These are phyloP conservation scores for Podosphaera fusca DNA, from an alignment of 2,329 filamentous ascomycete genomes.

Conservation along the genomic window DNA sequence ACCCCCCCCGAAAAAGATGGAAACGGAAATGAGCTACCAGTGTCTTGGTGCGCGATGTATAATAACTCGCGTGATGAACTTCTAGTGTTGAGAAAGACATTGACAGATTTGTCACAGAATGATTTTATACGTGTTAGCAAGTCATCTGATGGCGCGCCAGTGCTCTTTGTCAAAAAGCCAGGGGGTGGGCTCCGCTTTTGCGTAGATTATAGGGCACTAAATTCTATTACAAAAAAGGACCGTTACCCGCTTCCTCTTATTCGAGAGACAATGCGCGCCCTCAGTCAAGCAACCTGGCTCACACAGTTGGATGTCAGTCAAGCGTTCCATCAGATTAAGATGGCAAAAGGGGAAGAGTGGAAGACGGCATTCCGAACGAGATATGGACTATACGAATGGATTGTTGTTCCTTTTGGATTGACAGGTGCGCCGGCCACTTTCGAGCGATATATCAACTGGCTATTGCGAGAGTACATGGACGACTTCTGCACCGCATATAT, in stretches of 20 bases:
- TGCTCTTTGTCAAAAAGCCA: background rate
- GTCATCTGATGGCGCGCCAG: background rate
- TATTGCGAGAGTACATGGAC: background rate
- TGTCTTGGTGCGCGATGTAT: background rate
- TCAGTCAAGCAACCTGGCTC: background rate
- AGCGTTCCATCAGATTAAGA: background rate
- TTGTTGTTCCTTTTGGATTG: conserved; percentile 2
- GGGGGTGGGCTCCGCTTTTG: background rate
- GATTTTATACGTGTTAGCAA: background rate
- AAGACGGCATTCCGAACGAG: background rate
- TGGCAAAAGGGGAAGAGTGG: background rate
- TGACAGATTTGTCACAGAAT: background rate
- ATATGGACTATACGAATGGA: background rate
- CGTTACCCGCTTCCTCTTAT: conserved; percentile 1
- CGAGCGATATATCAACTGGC: conserved; percentile 2
- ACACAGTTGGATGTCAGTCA: background rate
- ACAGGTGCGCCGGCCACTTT: conserved; percentile 1
- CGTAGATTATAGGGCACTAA: background rate
- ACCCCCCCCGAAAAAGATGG: no score
- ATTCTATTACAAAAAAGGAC: background rate
- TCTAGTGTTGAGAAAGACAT: background rate
- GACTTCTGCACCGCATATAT: conserved; percentile 1
- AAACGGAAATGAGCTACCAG: background rate
- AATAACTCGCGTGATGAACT: background rate
- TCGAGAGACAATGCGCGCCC: background rate